Evolutionary conservation across 202 grass and related monocot genomes (phyloP).

Genomic region (Cymbopogon flexuosus): DNA sequence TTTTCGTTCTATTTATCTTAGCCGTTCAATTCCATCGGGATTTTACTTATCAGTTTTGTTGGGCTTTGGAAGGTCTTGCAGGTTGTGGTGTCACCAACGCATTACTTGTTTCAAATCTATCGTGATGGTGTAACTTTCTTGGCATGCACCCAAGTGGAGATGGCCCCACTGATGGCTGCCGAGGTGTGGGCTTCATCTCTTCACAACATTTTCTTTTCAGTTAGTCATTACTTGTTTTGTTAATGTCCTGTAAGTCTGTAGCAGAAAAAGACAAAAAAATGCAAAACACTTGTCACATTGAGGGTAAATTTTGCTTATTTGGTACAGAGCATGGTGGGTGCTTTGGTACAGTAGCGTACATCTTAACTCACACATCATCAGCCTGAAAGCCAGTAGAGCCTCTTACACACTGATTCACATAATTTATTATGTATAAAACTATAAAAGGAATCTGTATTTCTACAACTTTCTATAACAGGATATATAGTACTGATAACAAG

Average conservation of each 20-base stretch:
- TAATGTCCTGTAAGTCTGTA: neutral
- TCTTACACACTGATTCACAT: neutral
- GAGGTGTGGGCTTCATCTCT: conserved; percentile 47
- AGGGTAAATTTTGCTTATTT: neutral
- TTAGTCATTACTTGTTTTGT: neutral
- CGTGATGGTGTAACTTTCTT: conserved; percentile 67
- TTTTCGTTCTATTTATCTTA: neutral
- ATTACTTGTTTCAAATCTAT: conserved; percentile 83
- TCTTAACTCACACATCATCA: neutral
- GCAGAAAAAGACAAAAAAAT: neutral
- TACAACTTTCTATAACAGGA: neutral
- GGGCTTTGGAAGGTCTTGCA: conserved; percentile 52
- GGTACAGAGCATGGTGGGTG: neutral
- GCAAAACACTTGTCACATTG: neutral
- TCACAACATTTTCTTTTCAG: neutral
- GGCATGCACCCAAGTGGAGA: conserved; percentile 80
- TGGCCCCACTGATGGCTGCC: conserved; percentile 74
- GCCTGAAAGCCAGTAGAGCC: neutral
- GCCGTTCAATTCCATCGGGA: neutral
- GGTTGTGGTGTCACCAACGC: conserved; percentile 75
- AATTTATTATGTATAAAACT: neutral
- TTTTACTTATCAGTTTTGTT: conserved; percentile 6
- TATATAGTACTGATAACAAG: neutral
- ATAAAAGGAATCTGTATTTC: neutral
- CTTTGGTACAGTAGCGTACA: neutral